A percentile compares a stretch with the other conserved stretches of the same genome.
Evolutionary conservation across 768 basidiomycete species (phyloP).

Genomic region (Xerocomellus intermedius): DNA sequence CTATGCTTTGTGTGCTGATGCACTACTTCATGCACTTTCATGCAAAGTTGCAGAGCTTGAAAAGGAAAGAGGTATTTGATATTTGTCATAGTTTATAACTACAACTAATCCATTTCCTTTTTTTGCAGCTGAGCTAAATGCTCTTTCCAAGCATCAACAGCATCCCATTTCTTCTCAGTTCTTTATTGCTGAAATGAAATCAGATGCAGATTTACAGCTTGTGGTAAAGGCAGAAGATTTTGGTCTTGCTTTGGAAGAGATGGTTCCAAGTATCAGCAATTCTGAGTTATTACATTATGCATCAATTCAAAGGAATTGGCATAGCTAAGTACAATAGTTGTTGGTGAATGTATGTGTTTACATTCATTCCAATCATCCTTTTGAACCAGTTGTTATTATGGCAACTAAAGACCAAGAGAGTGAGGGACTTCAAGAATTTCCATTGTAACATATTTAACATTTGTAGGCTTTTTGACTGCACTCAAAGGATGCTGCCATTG

Average conservation of each 20-base stretch:
- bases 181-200: conserved; percentile 82
- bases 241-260: conserved; percentile 60
- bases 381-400: too few relatives aligned
- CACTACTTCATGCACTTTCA: conserved; percentile 93
- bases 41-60: conserved; percentile 82
- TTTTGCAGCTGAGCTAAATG: conserved; percentile 42
- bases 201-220: conserved; percentile 65
- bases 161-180: conserved; percentile 86
- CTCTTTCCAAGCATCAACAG: conserved; percentile 36
- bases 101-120: not conserved
- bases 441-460: too few relatives aligned
- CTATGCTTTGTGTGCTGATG: conserved; percentile 96
- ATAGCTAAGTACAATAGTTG: not conserved
- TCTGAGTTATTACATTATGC: conserved; percentile 85
- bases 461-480: too few relatives aligned
- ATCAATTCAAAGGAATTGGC: conserved; percentile 40
- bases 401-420: too few relatives aligned
- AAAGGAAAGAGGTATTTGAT: conserved; percentile 55
- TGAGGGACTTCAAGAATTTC: too few relatives aligned
- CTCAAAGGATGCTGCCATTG: too few relatives aligned
- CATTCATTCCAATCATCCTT: too few relatives aligned
- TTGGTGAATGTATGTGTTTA: not conserved
- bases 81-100: not conserved
- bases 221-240: conserved; percentile 80
- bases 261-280: conserved; percentile 81